A percentile compares a stretch with the other conserved stretches of the same genome.
These are phyloP conservation scores for Talaromyces rugulosus DNA, from an alignment of 2,329 filamentous ascomycete species.

Conservation along the genomic window DNA sequence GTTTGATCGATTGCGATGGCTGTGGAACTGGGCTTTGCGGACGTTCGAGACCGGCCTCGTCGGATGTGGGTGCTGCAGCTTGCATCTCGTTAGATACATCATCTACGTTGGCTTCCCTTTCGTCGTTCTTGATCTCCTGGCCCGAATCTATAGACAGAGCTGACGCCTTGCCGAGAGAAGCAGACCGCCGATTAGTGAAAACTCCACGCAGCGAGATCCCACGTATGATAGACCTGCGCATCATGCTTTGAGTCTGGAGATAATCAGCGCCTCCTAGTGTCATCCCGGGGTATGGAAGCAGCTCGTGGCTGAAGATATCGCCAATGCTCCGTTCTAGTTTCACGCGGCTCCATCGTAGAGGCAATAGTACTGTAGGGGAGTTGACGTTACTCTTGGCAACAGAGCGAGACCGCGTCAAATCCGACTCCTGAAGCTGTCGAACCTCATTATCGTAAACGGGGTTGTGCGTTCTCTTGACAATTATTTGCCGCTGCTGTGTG, in stretches of 20 bases:
- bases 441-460: slow-evolving; percentile 54
- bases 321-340: slow-evolving; percentile 69
- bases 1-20: slow-evolving; percentile 5
- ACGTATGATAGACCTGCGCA: slow-evolving; percentile 46
- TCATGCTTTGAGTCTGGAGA: slow-evolving; percentile 76
- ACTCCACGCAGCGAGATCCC: slow-evolving; percentile 78
- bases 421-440: slow-evolving; percentile 40
- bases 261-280: slow-evolving; percentile 63
- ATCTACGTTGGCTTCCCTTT: background rate
- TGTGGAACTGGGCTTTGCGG: slow-evolving; percentile 1
- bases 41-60: background rate
- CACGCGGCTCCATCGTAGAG: slow-evolving; percentile 69
- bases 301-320: slow-evolving; percentile 80
- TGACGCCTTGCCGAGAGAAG: slow-evolving; percentile 44
- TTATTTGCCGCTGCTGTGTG: slow-evolving; percentile 64
- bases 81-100: background rate
- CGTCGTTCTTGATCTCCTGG: slow-evolving; percentile 11
- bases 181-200: slow-evolving; percentile 67
- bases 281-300: slow-evolving; percentile 81
- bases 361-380: slow-evolving; percentile 66
- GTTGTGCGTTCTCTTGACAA: slow-evolving; percentile 79
- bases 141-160: slow-evolving; percentile 14
- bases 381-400: slow-evolving; percentile 59
- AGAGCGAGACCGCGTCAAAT: slow-evolving; percentile 75
- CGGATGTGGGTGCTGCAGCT: background rate